These are phyloP conservation scores for Vararia minispora DNA, from an alignment of 768 basidiomycete species.

Conservation along the genomic window DNA sequence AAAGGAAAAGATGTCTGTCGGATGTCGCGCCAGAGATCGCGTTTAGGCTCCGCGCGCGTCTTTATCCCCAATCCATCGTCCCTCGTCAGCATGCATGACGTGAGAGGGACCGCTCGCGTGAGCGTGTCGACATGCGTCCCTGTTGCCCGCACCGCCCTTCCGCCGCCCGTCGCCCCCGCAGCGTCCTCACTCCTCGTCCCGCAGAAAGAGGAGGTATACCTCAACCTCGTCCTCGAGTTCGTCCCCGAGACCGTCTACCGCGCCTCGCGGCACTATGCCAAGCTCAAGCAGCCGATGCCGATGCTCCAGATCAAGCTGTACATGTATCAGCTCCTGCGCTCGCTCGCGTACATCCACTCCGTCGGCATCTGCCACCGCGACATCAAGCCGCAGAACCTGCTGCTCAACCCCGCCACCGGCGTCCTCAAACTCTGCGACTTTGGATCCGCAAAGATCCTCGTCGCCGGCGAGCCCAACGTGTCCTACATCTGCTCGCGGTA, in stretches of 20 bases:
- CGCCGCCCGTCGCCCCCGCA: too few species aligned
- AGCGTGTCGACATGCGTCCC: too few species aligned
- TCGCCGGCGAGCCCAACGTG: conserved; percentile 97
- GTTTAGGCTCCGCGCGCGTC: too few species aligned
- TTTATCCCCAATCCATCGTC: too few species aligned
- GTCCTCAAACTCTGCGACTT: conserved; percentile 98
- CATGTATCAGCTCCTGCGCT: conserved; percentile 98
- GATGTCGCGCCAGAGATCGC: too few species aligned
- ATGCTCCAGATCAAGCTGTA: conserved; percentile 99
- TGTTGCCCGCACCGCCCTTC: too few species aligned
- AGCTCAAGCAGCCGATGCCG: conserved; percentile 99
- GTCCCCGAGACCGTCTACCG: conserved; percentile 99
- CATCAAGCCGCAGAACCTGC: conserved; percentile 98
- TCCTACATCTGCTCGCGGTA: conserved; percentile 99
- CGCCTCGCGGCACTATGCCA: conserved; percentile 96
- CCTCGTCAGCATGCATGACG: too few species aligned
- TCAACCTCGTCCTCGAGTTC: conserved; percentile 98
- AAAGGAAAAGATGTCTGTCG: too few species aligned
- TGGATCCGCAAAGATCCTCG: conserved; percentile 96
- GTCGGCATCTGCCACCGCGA: conserved; percentile 99
- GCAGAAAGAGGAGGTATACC: conserved; percentile 99
- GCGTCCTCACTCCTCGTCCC: too few species aligned
- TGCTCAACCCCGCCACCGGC: conserved; percentile 94
- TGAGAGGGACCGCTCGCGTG: too few species aligned
- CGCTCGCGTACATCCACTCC: conserved; percentile 97